These are phyloP conservation scores for Cryoendolithus antarcticus DNA, from an alignment of 2,329 filamentous ascomycete genomes.

Conservation along the genomic window DNA sequence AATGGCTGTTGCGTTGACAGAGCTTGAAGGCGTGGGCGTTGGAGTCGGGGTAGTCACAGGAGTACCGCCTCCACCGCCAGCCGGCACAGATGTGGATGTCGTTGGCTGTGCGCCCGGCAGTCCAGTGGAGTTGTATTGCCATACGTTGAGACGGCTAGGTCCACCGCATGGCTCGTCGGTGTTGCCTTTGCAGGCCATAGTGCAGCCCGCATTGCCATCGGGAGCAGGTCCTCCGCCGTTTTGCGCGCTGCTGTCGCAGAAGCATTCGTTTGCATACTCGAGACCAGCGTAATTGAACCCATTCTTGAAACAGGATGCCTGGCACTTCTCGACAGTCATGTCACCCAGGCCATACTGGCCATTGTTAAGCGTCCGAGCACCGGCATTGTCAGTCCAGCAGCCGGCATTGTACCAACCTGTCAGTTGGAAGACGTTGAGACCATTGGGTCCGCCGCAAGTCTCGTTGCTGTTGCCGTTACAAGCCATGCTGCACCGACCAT, in stretches of 20 bases:
- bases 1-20: conserved; percentile 15
- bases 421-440: conserved; percentile 14
- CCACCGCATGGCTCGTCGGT: conserved; percentile 2
- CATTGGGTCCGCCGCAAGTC: conserved; percentile 3
- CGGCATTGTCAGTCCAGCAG: conserved; percentile 17
- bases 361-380: conserved; percentile 5
- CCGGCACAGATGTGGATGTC: conserved; percentile 7
- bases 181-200: conserved; percentile 5
- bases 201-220: conserved; percentile 12
- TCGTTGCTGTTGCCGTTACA: conserved; percentile 3
- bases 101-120: conserved; percentile 7
- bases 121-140: conserved; percentile 12
- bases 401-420: conserved; percentile 17
- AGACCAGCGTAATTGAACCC: conserved; percentile 15
- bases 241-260: conserved; percentile 13
- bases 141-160: conserved; percentile 6
- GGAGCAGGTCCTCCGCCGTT: conserved; percentile 10
- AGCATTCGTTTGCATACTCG: conserved; percentile 15
- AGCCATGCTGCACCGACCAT: conserved; percentile 11
- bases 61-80: not conserved
- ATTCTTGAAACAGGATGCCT: conserved; percentile 11
- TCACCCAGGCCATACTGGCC: conserved; percentile 4
- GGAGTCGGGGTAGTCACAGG: conserved; percentile 6
- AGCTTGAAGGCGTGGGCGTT: conserved; percentile 10
- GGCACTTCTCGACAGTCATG: conserved; percentile 12